Evolutionary conservation across 441 rosid species (phyloP), one percentile per base, ranked within the genome.

Genomic region (Lepidium campestre): DNA sequence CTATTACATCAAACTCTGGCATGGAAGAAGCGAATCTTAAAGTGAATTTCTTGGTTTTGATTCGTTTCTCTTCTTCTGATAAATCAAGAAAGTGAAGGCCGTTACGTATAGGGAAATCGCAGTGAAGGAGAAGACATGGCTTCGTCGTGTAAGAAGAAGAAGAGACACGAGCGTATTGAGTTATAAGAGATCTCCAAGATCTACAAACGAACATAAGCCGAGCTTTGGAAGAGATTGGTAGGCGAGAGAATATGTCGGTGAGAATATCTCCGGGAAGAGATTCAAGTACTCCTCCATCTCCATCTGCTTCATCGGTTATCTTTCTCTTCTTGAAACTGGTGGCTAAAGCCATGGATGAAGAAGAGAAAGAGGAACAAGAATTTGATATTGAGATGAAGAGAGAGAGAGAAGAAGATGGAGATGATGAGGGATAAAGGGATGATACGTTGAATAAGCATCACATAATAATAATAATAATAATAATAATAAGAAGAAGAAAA

Each of bases 51-150:
- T 73, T 81, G 68, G 85, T 84, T 76, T 79, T 77, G 31, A 71
- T 55, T 6, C 67, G 65, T 32, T 49, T 74, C 17, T 62, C 55
- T 20, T 62, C 77, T 31, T 72, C 73, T 4, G 89, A 79, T 11
- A 92, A 74, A 79, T 90, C 93, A 3, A 82, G 72, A 36, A 88
- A 92, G 71, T 74, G 78, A 17, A 92, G 89, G 32, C 81, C 74
- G 79, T 88, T 92, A 37, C 85, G 71, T 79, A 90, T 74, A 2
- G 97, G 97, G 45, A 49, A 79, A 57, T 90, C 98, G 19, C 86
- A 78, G 84, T 92, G 97, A 67, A 92, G 82, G 66, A 92, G 80
- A 29, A 90, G 88, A 68, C 90, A 90, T 17, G 90, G 92, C 34
- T 45, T 64, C 34, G 80, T 47, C 3, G 73, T 57, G 36, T 27